Base-by-base conservation (phyloP, 495 filamentous ascomycete genomes). In the Massariosphaeria phaeospora region DNA sequence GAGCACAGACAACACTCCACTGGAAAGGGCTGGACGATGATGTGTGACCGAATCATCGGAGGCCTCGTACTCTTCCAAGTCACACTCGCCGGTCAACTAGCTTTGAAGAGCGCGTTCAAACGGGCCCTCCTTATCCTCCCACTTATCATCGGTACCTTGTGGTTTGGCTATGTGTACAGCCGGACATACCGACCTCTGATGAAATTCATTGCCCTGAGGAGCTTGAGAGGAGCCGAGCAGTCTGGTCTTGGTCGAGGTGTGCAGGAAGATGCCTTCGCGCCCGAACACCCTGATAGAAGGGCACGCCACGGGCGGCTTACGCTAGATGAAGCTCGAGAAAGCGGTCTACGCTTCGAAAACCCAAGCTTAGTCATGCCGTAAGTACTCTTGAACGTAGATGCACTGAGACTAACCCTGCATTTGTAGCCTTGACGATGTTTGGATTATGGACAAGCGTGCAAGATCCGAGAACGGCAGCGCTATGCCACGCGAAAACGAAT, bases 1-100 rank as follows among this genome's bases (percentile, higher is more conserved):
- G 90, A 97, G 67, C 90, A 97, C 64, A 84, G 87, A 6, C 90
- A 95, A 55, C 91, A 97, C 66, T 90, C 93, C 4, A 96, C 93
- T 0, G 94, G 94, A 26, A 81, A 83, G 52, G 90, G 90, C 1
- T 99, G 94, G 94, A 79, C 84, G 18, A 93, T 97, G 75, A 94
- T 96, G 31, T 96, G 91, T 70, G 88, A 90, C 57, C 83, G 94
- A 17, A 75, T 96, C 24, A 76, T 95, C 24, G 70, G 95, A 27
- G 94, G 93, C 1, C 67, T 96, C 12, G 70, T 89, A 13, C 77
- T 96, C 27, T 96, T 95, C 66, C 91, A 99, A 63, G 66, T 96
- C 21, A 85, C 91, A 30, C 94, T 94, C 79, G 86, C 90, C 11
- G 93, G 91, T 1, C 82, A 89, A 35, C 75, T 99, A 18, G 88